A percentile compares a stretch with the other conserved stretches of the same genome.
phyloP scores from a whole-genome alignment of 306 rosid genomes.

The Dalbergia oliveri region DNA sequence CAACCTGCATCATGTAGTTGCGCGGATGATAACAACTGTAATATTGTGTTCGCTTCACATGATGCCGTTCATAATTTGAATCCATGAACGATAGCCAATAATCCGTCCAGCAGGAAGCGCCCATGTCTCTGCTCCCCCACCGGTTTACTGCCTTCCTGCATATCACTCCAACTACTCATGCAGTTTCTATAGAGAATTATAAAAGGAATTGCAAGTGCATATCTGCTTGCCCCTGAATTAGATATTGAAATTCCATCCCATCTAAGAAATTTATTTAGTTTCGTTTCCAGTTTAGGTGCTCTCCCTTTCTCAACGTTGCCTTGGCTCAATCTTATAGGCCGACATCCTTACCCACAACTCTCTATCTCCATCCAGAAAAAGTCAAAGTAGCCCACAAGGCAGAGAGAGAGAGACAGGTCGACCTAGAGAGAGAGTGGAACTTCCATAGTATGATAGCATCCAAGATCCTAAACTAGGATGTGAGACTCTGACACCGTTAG shows the following conservation, averaged over 20 bases:
- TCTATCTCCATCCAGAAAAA: conserved; percentile 42
- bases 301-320: conserved; percentile 23
- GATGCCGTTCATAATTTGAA: too few species aligned
- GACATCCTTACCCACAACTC: conserved; percentile 53
- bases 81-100: too few species aligned
- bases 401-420: conserved; percentile 11
- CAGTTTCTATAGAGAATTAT: neutral
- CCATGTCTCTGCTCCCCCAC: too few species aligned
- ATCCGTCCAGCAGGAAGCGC: too few species aligned
- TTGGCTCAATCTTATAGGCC: conserved; percentile 57
- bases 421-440: neutral
- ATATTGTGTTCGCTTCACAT: too few species aligned
- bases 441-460: conserved; percentile 49
- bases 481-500: conserved; percentile 53
- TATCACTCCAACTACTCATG: too few species aligned
- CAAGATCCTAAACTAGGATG: conserved; percentile 48
- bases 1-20: too few species aligned
- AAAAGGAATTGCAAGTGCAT: conserved; percentile 25
- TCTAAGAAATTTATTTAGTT: conserved; percentile 8
- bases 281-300: conserved; percentile 38
- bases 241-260: neutral
- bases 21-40: too few species aligned
- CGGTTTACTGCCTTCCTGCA: too few species aligned
- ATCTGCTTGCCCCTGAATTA: conserved; percentile 38
- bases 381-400: conserved; percentile 71